Conservation (phyloP, 1,284 basidiomycete genomes). For the Pholiota adiposa region DNA sequence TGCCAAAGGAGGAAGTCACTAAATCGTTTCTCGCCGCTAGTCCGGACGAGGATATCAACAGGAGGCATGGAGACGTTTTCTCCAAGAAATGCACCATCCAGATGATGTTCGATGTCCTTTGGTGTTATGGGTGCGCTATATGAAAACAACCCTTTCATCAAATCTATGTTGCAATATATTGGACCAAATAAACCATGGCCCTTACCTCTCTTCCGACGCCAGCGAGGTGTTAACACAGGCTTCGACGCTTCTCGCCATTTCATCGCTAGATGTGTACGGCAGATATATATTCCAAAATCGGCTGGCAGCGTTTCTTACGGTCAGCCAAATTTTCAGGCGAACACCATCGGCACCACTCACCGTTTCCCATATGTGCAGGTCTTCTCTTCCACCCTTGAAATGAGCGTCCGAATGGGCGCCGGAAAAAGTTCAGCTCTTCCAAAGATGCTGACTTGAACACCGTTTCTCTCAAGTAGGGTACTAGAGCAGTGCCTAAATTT, state of each 20-base stretch:
- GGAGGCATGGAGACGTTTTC: background rate
- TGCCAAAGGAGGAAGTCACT: slow-evolving; percentile 7
- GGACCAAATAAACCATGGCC: too few species aligned
- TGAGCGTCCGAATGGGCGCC: background rate
- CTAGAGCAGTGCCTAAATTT: background rate
- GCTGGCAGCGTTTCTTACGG: too few species aligned
- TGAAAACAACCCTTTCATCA: background rate
- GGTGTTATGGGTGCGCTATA: background rate
- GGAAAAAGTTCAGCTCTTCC: background rate
- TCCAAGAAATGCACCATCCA: background rate
- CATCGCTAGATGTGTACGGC: background rate
- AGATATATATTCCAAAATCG: background rate
- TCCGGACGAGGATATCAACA: background rate
- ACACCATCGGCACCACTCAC: background rate
- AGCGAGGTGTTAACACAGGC: background rate
- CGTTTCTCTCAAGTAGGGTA: background rate
- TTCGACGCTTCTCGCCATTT: background rate
- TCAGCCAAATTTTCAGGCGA: too few species aligned
- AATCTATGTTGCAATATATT: background rate
- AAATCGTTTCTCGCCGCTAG: background rate
- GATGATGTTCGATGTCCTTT: background rate
- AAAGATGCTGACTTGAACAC: background rate
- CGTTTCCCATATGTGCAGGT: background rate
- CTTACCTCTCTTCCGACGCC: background rate
- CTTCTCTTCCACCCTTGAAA: background rate